Percentiles rank a stretch among this genome's conserved stretches.
phyloP scores from a whole-genome alignment of 2,329 filamentous ascomycete species.

The Penicillium glabrum region DNA sequence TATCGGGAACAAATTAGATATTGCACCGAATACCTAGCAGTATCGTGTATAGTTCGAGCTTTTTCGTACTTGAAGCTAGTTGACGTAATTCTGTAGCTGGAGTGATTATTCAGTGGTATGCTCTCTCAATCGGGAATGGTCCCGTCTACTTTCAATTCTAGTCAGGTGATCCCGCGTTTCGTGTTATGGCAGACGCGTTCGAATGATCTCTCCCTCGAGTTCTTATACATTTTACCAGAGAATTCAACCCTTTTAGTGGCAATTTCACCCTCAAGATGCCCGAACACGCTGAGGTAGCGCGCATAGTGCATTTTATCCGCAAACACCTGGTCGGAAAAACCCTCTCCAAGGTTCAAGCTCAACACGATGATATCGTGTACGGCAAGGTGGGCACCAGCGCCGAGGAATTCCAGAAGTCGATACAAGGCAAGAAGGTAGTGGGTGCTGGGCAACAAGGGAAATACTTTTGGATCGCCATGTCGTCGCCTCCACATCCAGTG shows the following conservation, averaged over 20 bases:
- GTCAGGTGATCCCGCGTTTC: constrained; percentile 4
- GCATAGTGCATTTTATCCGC: constrained; percentile 80
- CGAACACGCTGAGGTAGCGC: constrained; percentile 66
- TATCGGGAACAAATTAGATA: background rate
- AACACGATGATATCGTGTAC: constrained; percentile 82
- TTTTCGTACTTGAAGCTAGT: background rate
- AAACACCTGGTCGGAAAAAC: constrained; percentile 82
- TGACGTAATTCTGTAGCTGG: background rate
- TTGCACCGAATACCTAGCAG: background rate
- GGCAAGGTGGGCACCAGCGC: constrained; percentile 85
- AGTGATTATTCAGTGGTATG: background rate
- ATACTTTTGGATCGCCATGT: constrained; percentile 91
- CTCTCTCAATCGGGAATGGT: background rate
- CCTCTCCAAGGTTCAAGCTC: constrained; percentile 67
- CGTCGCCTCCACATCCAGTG: constrained; percentile 75
- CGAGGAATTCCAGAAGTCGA: constrained; percentile 68
- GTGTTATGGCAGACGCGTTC: background rate
- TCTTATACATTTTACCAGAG: background rate
- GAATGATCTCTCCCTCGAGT: background rate
- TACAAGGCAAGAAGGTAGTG: constrained; percentile 71
- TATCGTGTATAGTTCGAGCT: background rate
- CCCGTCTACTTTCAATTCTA: background rate
- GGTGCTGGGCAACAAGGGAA: constrained; percentile 85
- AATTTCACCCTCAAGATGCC: constrained; percentile 39
- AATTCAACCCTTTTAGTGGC: background rate